Evolutionary conservation across 2,329 filamentous ascomycete genomes (phyloP).

Genomic region (Venturia carpophila): DNA sequence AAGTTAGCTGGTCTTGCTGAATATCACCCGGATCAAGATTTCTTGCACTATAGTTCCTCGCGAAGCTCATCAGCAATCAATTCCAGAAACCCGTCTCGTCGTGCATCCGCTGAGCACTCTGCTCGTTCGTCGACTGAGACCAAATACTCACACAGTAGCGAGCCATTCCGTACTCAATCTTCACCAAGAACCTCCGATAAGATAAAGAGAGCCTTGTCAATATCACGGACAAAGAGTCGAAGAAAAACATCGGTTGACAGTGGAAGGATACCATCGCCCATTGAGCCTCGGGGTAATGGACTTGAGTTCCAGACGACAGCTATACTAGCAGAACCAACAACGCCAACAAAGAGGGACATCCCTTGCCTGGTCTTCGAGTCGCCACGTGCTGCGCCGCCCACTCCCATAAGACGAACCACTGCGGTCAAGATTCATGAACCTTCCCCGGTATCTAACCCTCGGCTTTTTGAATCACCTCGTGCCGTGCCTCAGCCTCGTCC

Average conservation of each 20-base stretch:
- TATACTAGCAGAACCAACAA: not conserved
- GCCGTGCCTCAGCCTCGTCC: not conserved
- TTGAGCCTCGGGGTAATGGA: not conserved
- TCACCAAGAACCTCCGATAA: slow-evolving; percentile 2
- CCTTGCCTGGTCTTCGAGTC: not conserved
- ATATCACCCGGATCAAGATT: slow-evolving; percentile 6
- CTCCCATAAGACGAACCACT: not conserved
- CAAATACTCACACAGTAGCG: not conserved
- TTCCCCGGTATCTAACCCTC: not conserved
- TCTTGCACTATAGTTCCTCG: slow-evolving; percentile 7
- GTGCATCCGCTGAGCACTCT: slow-evolving; percentile 1
- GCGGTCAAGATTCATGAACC: not conserved
- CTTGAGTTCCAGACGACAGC: not conserved
- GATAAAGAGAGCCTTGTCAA: slow-evolving; percentile 13
- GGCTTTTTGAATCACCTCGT: not conserved
- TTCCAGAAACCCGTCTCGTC: not conserved
- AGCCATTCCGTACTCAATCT: not conserved
- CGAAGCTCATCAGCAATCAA: not conserved
- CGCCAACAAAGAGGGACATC: not conserved
- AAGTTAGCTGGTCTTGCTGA: slow-evolving; percentile 5
- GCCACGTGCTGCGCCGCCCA: not conserved
- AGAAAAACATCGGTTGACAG: not conserved
- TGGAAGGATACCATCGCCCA: not conserved
- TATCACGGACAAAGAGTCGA: not conserved
- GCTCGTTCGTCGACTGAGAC: slow-evolving; percentile 3